phyloP scores from a whole-genome alignment of 2,329 filamentous ascomycete genomes.

The Colletotrichum gloeosporioides region DNA sequence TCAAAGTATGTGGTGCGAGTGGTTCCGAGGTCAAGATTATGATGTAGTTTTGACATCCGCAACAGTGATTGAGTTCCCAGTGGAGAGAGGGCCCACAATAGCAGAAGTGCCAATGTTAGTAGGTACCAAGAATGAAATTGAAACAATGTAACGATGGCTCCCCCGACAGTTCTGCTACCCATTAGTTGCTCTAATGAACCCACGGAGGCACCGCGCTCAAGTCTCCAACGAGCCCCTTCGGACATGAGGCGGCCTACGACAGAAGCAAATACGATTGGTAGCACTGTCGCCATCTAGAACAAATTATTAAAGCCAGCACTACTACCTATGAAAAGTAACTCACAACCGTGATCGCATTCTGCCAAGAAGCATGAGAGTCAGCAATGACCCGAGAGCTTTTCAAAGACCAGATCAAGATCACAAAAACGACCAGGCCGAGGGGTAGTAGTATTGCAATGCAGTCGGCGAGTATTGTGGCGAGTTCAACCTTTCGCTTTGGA shows the following conservation, averaged over 20 bases:
- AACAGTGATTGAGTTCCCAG: slow-evolving; percentile 32
- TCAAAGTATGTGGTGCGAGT: neutral
- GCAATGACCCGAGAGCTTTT: neutral
- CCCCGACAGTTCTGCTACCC: slow-evolving; percentile 33
- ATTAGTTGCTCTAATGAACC: slow-evolving; percentile 31
- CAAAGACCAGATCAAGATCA: neutral
- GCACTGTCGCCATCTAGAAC: slow-evolving; percentile 24
- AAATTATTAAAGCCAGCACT: no score
- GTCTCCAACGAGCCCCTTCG: slow-evolving; percentile 28
- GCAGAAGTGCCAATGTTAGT: slow-evolving; percentile 25
- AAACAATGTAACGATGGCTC: slow-evolving; percentile 28
- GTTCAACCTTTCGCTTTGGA: neutral
- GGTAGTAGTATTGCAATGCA: neutral
- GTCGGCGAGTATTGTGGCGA: neutral
- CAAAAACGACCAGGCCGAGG: neutral
- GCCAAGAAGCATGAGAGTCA: neutral
- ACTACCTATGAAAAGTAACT: neutral
- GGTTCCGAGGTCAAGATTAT: no score
- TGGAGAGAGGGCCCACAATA: slow-evolving; percentile 33
- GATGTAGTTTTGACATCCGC: slow-evolving; percentile 3
- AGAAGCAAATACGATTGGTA: slow-evolving; percentile 33
- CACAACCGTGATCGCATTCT: neutral
- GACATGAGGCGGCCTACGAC: slow-evolving; percentile 30
- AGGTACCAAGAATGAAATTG: slow-evolving; percentile 28
- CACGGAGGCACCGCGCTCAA: slow-evolving; percentile 30